Evolutionary conservation across 805 yeast species (phyloP).

Genomic region (Spathaspora arborariae): DNA sequence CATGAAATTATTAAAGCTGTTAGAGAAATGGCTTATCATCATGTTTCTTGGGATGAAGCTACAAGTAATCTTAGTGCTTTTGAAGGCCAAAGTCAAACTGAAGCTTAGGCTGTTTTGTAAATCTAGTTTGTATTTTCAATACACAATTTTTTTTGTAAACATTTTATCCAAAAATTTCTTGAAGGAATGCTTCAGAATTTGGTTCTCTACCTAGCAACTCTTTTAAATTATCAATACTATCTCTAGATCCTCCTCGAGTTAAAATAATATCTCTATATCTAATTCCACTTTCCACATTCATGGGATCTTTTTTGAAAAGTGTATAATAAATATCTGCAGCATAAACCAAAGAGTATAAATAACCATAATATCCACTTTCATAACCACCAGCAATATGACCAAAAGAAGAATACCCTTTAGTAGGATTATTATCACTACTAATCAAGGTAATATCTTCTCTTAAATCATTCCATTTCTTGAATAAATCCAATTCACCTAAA

Average conservation of each 20-base stretch:
- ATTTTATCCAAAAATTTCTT: slow-evolving; percentile 45
- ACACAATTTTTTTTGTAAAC: neutral
- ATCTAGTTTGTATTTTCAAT: no score
- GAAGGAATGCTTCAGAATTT: slow-evolving; percentile 64
- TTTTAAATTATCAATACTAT: slow-evolving; percentile 58
- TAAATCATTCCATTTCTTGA: slow-evolving; percentile 59
- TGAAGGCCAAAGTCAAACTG: slow-evolving; percentile 48
- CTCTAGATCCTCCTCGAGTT: slow-evolving; percentile 70
- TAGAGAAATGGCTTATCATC: slow-evolving; percentile 68
- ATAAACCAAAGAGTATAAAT: slow-evolving; percentile 80
- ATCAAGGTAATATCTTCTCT: slow-evolving; percentile 61
- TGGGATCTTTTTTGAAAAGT: slow-evolving; percentile 63
- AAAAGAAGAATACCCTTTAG: slow-evolving; percentile 73
- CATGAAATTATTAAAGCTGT: slow-evolving; percentile 70
- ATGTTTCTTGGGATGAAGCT: slow-evolving; percentile 81
- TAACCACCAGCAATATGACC: slow-evolving; percentile 82
- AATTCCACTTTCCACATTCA: slow-evolving; percentile 57
- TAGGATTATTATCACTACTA: slow-evolving; percentile 48
- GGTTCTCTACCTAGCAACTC: slow-evolving; percentile 78
- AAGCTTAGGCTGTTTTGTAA: neutral
- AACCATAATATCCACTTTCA: slow-evolving; percentile 84
- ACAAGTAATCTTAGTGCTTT: slow-evolving; percentile 69
- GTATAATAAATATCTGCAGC: slow-evolving; percentile 80
- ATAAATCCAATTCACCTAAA: slow-evolving; percentile 45
- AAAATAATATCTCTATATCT: slow-evolving; percentile 68